Evolutionary conservation across 1,139 yeast species (phyloP).

Genomic region (Yueomyces sp.): DNA sequence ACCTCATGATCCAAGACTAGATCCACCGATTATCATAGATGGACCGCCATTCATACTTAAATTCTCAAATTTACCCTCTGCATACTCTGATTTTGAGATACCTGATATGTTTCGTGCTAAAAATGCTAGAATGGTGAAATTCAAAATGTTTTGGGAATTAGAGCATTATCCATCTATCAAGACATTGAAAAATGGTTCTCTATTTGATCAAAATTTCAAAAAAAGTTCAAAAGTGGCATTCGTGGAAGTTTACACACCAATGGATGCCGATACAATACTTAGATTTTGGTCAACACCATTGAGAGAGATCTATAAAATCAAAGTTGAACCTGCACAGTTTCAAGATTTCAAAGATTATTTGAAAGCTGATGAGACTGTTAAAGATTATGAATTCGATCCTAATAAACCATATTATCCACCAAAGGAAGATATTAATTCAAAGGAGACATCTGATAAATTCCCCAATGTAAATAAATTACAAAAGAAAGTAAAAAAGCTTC

Average conservation of each 20-base stretch:
- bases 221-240: conserved; percentile 41
- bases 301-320: conserved; percentile 16
- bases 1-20: neutral
- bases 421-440: conserved; percentile 39
- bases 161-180: conserved; percentile 20
- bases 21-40: conserved; percentile 5
- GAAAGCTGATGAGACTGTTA: conserved; percentile 3
- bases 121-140: conserved; percentile 25
- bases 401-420: conserved; percentile 27
- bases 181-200: conserved; percentile 12
- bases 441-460: conserved; percentile 36
- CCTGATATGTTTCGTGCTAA: conserved; percentile 27
- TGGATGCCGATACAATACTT: conserved; percentile 33
- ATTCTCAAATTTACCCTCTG: conserved; percentile 36
- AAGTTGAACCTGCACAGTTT: conserved; percentile 17
- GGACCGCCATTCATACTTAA: conserved; percentile 49
- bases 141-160: conserved; percentile 30
- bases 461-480: conserved; percentile 36
- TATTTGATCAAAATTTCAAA: conserved; percentile 23
- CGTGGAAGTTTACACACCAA: conserved; percentile 38
- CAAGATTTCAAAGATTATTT: conserved; percentile 21
- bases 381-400: conserved; percentile 17
- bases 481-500: conserved; percentile 33
- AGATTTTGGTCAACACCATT: conserved; percentile 19
- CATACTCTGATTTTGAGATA: conserved; percentile 24